These are phyloP conservation scores for Pseudogymnoascus sp. DNA, from an alignment of 2,329 filamentous ascomycete genomes.

Conservation along the genomic window DNA sequence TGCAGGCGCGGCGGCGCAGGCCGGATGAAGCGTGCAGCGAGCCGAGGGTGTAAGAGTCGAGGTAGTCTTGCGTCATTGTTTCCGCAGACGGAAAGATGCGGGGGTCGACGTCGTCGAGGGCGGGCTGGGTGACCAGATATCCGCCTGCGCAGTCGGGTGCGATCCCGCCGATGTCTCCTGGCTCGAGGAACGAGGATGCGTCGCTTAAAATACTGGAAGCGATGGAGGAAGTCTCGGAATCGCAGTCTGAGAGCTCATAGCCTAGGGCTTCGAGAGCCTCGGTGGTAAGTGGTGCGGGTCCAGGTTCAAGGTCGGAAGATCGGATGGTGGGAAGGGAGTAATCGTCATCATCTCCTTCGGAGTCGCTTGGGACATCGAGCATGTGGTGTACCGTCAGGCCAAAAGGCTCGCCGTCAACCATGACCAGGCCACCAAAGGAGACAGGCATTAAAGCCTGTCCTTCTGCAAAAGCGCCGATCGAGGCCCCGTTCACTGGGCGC, in stretches of 20 bases:
- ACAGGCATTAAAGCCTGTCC: constrained; percentile 82
- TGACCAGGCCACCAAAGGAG: constrained; percentile 78
- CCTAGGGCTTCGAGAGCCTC: constrained; percentile 49
- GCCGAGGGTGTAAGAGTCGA: constrained; percentile 72
- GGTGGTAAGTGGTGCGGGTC: constrained; percentile 24
- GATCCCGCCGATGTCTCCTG: constrained; percentile 53
- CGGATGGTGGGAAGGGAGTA: not conserved
- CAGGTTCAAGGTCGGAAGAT: not conserved
- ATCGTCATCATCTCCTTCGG: constrained; percentile 30
- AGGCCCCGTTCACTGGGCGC: constrained; percentile 74
- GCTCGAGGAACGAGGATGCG: constrained; percentile 47
- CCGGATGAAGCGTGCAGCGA: constrained; percentile 85
- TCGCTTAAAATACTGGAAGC: constrained; percentile 25
- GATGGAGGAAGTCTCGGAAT: constrained; percentile 42
- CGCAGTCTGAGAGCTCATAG: constrained; percentile 54
- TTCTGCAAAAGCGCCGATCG: constrained; percentile 83
- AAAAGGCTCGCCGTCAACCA: constrained; percentile 75
- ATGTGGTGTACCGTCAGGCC: constrained; percentile 98
- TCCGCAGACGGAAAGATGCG: constrained; percentile 68
- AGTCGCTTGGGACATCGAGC: constrained; percentile 61
- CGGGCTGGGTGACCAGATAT: constrained; percentile 82
- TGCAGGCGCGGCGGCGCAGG: constrained; percentile 63
- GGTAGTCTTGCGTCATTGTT: constrained; percentile 68
- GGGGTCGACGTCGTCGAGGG: constrained; percentile 76
- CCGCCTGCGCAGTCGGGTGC: constrained; percentile 68